Evolutionary conservation across 371 early-diverging fungal species (phyloP).

Genomic region (Capillidium heterosporum): DNA sequence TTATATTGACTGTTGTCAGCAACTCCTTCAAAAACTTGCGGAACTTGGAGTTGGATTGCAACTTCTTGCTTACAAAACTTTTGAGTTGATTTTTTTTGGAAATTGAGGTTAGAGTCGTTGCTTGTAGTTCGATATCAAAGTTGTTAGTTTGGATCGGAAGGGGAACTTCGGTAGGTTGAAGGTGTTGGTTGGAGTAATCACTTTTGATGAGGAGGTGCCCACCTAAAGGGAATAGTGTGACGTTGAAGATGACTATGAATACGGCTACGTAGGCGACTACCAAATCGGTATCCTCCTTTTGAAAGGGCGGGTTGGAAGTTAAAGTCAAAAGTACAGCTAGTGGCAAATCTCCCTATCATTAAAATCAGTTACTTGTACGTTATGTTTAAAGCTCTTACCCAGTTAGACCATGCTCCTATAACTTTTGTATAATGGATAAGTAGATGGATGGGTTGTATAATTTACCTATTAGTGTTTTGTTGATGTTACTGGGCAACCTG

Average conservation of each 20-base stretch:
- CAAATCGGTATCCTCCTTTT: conserved; percentile 13
- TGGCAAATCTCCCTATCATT: conserved; percentile 16
- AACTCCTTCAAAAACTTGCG: conserved; percentile 9
- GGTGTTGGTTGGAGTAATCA: conserved; percentile 1
- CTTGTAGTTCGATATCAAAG: not conserved
- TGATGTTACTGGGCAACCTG: not conserved
- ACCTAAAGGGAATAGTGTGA: conserved; percentile 17
- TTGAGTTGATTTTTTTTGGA: not conserved
- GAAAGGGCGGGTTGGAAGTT: conserved; percentile 15
- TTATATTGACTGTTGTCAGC: conserved; percentile 18
- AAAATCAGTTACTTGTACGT: not conserved
- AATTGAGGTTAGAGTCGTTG: not conserved
- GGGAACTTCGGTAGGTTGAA: too few relatives aligned
- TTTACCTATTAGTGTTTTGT: not conserved
- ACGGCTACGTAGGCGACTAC: conserved; percentile 17
- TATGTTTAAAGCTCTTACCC: not conserved
- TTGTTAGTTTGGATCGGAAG: not conserved
- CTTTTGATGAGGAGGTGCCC: conserved; percentile 10
- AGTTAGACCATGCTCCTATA: not conserved
- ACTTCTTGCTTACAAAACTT: not conserved
- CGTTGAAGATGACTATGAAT: conserved; percentile 15
- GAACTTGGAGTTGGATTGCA: not conserved
- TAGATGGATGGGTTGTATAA: not conserved
- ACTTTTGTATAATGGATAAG: not conserved
- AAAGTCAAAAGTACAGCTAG: conserved; percentile 18